Evolutionary conservation across 2,329 filamentous ascomycete genomes (phyloP).

Genomic region (Trichoderma citrinoviride): DNA sequence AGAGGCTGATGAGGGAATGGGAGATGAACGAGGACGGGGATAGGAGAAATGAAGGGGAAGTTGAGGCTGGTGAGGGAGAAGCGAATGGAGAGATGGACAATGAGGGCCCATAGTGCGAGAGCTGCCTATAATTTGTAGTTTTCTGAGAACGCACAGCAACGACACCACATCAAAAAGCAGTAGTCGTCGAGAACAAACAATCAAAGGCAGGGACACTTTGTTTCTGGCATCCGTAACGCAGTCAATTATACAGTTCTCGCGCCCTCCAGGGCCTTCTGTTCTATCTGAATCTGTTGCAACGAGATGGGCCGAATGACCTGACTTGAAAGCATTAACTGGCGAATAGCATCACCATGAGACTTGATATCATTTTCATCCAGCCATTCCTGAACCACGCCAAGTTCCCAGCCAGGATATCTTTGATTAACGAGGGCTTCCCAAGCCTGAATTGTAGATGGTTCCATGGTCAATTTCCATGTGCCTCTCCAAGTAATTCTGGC

Average conservation of each 20-base stretch:
- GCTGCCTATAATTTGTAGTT: no score
- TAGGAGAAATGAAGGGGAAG: no score
- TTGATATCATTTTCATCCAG: slow-evolving; percentile 18
- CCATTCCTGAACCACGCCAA: slow-evolving; percentile 19
- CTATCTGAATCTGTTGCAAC: slow-evolving; percentile 23
- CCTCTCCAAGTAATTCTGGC: slow-evolving; percentile 24
- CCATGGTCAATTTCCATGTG: slow-evolving; percentile 20
- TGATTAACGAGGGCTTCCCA: slow-evolving; percentile 25
- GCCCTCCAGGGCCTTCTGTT: slow-evolving; percentile 15
- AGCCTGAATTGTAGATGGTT: slow-evolving; percentile 18
- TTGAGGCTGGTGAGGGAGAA: no score
- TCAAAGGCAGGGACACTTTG: no score
- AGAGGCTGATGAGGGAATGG: no score
- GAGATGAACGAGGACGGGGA: no score
- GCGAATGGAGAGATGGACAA: no score
- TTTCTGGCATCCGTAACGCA: not conserved
- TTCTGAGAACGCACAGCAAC: no score
- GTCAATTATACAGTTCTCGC: not conserved
- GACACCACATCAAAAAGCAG: no score
- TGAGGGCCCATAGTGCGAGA: no score
- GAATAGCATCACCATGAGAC: slow-evolving; percentile 27
- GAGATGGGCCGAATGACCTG: slow-evolving; percentile 23
- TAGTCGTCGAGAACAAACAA: no score
- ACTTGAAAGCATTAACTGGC: slow-evolving; percentile 21
- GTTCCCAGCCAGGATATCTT: not conserved